Percentiles rank a stretch among this genome's conserved stretches.
Evolutionary conservation across 1,284 basidiomycete genomes (phyloP).

Genomic region (Tilletiopsis washingtonensis): DNA sequence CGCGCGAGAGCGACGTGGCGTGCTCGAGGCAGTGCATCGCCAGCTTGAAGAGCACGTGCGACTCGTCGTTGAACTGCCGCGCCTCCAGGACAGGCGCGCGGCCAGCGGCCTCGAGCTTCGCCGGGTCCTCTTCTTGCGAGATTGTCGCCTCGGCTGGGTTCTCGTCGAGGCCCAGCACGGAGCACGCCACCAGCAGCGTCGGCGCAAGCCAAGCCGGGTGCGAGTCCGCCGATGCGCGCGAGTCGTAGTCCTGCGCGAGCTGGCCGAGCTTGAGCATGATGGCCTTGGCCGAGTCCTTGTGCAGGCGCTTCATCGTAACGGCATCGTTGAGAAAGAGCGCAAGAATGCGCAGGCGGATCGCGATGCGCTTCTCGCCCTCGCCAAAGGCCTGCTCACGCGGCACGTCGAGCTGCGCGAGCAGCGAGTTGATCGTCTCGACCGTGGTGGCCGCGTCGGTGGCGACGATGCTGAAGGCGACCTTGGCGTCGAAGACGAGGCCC

Average conservation of each 20-base stretch:
- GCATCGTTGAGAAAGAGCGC: slow-evolving; percentile 71
- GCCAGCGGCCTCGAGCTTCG: background rate
- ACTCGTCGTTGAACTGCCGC: too few relatives aligned
- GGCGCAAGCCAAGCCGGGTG: slow-evolving; percentile 63
- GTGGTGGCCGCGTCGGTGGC: slow-evolving; percentile 4
- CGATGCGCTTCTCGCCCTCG: slow-evolving; percentile 49
- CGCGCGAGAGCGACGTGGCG: slow-evolving; percentile 49
- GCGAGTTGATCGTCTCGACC: slow-evolving; percentile 5
- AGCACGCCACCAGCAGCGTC: slow-evolving; percentile 71
- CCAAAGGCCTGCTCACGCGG: slow-evolving; percentile 11
- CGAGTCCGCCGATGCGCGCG: slow-evolving; percentile 21
- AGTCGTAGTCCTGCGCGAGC: slow-evolving; percentile 13
- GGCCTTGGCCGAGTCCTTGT: slow-evolving; percentile 48
- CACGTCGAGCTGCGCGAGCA: slow-evolving; percentile 19
- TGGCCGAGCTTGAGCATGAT: slow-evolving; percentile 15
- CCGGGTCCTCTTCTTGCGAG: background rate
- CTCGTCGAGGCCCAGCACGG: slow-evolving; percentile 57
- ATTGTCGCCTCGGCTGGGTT: slow-evolving; percentile 23
- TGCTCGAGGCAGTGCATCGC: too few relatives aligned
- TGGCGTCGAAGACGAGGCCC: slow-evolving; percentile 77
- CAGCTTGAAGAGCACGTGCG: too few relatives aligned
- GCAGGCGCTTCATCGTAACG: slow-evolving; percentile 58
- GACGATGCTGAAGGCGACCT: slow-evolving; percentile 30
- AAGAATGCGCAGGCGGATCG: slow-evolving; percentile 74
- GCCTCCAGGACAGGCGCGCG: background rate